Evolutionary conservation across 257 asterid genomes (phyloP).

Genomic region (Solanum neorickii): DNA sequence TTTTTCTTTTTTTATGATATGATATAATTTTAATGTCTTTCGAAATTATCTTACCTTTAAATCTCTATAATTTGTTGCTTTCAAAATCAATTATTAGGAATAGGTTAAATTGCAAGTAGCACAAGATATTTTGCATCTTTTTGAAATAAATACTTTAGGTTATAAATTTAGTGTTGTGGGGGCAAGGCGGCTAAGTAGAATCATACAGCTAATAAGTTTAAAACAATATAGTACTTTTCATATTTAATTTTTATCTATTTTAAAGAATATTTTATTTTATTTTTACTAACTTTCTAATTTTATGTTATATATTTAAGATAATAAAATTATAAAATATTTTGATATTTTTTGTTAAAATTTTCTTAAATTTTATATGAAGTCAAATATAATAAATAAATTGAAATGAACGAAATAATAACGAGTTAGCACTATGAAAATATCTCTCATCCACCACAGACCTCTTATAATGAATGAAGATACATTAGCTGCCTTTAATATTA

Average conservation of each 20-base stretch:
- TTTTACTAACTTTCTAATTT: not conserved
- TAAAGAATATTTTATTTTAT: too few relatives aligned
- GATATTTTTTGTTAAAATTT: not conserved
- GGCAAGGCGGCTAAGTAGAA: not conserved
- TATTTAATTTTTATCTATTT: not conserved
- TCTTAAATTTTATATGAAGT: not conserved
- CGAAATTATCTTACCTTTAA: too few relatives aligned
- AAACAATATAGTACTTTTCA: not conserved
- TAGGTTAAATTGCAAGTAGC: not conserved
- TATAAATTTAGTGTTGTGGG: not conserved
- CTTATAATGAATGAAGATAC: not conserved
- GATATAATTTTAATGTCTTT: too few relatives aligned
- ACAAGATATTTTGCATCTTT: not conserved
- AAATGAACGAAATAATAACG: not conserved
- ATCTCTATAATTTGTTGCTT: too few relatives aligned
- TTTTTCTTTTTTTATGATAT: too few relatives aligned
- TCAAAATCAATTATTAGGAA: not conserved
- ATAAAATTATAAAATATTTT: not conserved
- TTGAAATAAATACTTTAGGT: not conserved
- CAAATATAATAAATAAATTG: not conserved
- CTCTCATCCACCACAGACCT: not conserved
- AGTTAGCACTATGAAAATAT: not conserved
- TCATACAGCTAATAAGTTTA: not conserved
- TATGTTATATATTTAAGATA: not conserved
- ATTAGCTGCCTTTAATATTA: not conserved